Conservation (phyloP, 345 rosid species). For the Eucalyptus pauciflora region DNA sequence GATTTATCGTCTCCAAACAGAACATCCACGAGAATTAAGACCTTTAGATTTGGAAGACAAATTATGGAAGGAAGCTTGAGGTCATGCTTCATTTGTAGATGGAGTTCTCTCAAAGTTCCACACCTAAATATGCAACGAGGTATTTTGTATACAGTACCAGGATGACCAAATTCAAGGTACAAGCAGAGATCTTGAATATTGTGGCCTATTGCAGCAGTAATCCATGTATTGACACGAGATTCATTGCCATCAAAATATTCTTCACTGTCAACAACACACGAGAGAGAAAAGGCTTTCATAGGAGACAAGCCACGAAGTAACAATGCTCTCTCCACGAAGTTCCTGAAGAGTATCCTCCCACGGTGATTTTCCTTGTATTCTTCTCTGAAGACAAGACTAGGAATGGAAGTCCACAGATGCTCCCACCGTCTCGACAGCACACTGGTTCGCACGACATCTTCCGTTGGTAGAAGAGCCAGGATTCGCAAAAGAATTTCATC, state of each 20-base stretch:
- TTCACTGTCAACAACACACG: not conserved
- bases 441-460: not conserved
- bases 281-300: not conserved
- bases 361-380: not conserved
- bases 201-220: not conserved
- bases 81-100: not conserved
- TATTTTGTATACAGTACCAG: not conserved
- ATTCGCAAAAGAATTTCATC: not conserved
- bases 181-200: not conserved
- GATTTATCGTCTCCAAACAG: not conserved
- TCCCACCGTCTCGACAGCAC: not conserved
- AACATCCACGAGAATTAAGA: not conserved
- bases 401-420: not conserved
- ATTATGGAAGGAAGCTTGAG: not conserved
- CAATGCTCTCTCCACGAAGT: constrained; percentile 1
- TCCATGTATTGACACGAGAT: not conserved
- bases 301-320: not conserved
- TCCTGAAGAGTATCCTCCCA: not conserved
- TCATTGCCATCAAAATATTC: not conserved
- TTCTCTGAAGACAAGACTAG: not conserved
- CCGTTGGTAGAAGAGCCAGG: not conserved
- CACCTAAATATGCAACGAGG: not conserved
- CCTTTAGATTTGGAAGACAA: not conserved
- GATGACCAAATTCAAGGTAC: not conserved
- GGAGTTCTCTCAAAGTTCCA: not conserved